phyloP scores from a whole-genome alignment of 306 rosid species.

The Prunus mume region DNA sequence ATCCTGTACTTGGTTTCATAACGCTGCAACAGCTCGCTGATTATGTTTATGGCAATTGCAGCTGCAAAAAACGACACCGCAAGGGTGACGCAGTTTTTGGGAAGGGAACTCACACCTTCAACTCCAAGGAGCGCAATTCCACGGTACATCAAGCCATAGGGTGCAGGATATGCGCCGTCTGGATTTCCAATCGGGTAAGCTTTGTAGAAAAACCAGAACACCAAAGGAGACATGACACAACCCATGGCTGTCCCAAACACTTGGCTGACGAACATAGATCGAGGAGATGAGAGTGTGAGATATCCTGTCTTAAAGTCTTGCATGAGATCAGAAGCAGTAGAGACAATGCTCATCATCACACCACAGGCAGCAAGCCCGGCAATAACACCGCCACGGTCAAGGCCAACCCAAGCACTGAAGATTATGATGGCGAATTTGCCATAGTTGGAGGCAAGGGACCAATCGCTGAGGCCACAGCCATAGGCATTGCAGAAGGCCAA shows the following conservation, averaged over 20 bases:
- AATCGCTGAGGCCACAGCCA: slow-evolving; percentile 73
- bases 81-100: slow-evolving; percentile 52
- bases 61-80: slow-evolving; percentile 35
- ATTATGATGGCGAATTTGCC: slow-evolving; percentile 68
- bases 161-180: slow-evolving; percentile 63
- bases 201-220: slow-evolving; percentile 67
- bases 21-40: slow-evolving; percentile 33
- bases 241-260: slow-evolving; percentile 61
- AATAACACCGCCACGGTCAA: slow-evolving; percentile 52
- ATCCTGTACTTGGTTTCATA: slow-evolving; percentile 37
- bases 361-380: slow-evolving; percentile 84
- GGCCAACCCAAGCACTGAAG: slow-evolving; percentile 69
- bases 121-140: slow-evolving; percentile 75
- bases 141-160: slow-evolving; percentile 54
- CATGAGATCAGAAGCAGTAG: slow-evolving; percentile 78
- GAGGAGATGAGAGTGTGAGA: slow-evolving; percentile 62
- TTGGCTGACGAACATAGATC: slow-evolving; percentile 74
- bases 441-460: slow-evolving; percentile 81
- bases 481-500: slow-evolving; percentile 78
- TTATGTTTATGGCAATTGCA: slow-evolving; percentile 32
- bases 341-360: slow-evolving; percentile 77
- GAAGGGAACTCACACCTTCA: slow-evolving; percentile 64
- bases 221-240: slow-evolving; percentile 46
- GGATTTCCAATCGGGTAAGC: slow-evolving; percentile 63
- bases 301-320: slow-evolving; percentile 81